Conservation (phyloP, 257 asterid genomes). For the Osmanthus fragrans region DNA sequence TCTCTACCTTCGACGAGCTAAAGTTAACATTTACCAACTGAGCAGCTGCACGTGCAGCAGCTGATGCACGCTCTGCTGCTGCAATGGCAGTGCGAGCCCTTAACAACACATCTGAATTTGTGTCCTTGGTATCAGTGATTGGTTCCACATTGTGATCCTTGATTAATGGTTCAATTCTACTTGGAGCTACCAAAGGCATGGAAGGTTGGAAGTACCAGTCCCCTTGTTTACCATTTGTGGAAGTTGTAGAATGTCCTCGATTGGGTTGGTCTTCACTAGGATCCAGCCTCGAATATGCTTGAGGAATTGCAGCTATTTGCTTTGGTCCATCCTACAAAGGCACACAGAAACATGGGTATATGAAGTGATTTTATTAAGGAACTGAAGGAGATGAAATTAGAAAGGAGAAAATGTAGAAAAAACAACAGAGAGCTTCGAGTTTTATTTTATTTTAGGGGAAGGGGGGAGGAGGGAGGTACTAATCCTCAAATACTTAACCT, state of each 20-base stretch:
- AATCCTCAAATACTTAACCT: too few species aligned
- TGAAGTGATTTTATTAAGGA: neutral
- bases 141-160: conserved; percentile 29
- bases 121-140: conserved; percentile 25
- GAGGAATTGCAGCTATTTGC: conserved; percentile 46
- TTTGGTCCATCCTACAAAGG: conserved; percentile 77
- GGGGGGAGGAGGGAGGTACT: too few species aligned
- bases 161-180: conserved; percentile 25
- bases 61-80: conserved; percentile 93
- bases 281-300: conserved; percentile 26
- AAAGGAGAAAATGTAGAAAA: neutral
- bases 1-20: conserved; percentile 35
- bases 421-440: neutral
- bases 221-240: conserved; percentile 33
- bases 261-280: conserved; percentile 27
- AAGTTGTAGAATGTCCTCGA: conserved; percentile 26
- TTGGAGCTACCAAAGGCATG: conserved; percentile 25
- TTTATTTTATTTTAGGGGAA: too few species aligned
- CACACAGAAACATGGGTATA: conserved; percentile 10
- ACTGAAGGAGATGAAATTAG: neutral
- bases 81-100: conserved; percentile 79
- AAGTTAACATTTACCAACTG: conserved; percentile 55
- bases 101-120: conserved; percentile 50
- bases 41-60: conserved; percentile 92
- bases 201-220: conserved; percentile 31